Evolutionary conservation across 2,329 filamentous ascomycete genomes (phyloP), one percentile per base, ranked within the genome.

Genomic region (Fusarium paranaense): DNA sequence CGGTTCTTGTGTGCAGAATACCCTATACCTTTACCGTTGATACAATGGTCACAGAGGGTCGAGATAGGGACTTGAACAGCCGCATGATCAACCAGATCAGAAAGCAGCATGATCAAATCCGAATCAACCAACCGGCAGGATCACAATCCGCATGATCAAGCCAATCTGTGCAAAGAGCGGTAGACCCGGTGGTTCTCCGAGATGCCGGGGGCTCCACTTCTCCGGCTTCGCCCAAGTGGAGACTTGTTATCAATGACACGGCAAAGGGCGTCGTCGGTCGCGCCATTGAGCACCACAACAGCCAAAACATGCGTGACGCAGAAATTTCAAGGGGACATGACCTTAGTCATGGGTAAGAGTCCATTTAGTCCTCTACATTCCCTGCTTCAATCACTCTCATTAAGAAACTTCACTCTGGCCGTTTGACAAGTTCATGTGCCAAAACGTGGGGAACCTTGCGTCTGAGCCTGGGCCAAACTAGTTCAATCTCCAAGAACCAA

Each of bases 381-480:
- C 25, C 16, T 52, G 18, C 47, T 10, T n/a, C 25, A 1, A 5
- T 9, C 10, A 13, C 5, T 32, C 27, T 52, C 25, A n/a, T 32
- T 2, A 11, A 52, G 6, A 52, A 52, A 30, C 5, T 18, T 32
- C 10, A 1, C 9, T n/a, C 25, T 52, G 25, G 32, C 47, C 22
- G 16, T 22, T 58, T 58, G 56, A 58, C 56, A 25, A 16, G 59
- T 62, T 67, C 32, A 61, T 56, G 37, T 40, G 47, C 20, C 27
- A 58, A 66, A 47, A 42, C 56, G 50, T 47, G 59, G 67, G 57
- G 70, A 73, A 72, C 27, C n/a, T 9, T 52, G 30, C 13, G 32
- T 13, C 66, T 62, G 72, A 47, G 69, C 66, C 38, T 38, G 35
- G 35, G 8, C 20, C 37, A 13, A 16, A 35, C 18, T 73, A 63